Evolutionary conservation across 2,329 filamentous ascomycete genomes (phyloP).

Genomic region (Plectosphaerella sp.): DNA sequence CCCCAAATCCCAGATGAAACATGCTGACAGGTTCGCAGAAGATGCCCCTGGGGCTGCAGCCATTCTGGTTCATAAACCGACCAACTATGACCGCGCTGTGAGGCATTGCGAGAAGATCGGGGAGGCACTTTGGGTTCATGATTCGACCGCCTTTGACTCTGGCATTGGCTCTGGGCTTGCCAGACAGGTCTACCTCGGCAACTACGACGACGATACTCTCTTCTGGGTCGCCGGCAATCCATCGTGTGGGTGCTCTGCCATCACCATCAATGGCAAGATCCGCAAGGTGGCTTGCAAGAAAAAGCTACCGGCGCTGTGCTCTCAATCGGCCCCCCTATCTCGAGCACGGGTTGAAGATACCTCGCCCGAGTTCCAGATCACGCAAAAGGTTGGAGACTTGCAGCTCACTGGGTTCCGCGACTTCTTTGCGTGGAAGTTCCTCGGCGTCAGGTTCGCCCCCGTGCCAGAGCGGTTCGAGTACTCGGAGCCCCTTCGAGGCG

Average conservation of each 20-base stretch:
- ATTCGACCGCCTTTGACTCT: background rate
- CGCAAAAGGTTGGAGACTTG: background rate
- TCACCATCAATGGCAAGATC: background rate
- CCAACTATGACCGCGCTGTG: background rate
- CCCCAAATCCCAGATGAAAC: no score
- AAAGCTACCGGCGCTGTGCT: background rate
- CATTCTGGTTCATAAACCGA: background rate
- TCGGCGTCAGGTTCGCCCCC: background rate
- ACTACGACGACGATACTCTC: background rate
- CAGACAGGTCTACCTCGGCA: background rate
- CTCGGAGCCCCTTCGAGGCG: background rate
- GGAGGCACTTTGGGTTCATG: background rate
- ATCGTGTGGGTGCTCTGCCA: background rate
- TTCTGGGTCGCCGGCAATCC: background rate
- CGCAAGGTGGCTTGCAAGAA: background rate
- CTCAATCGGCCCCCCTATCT: background rate
- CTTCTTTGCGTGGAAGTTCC: conserved; percentile 2
- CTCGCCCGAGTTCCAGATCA: background rate
- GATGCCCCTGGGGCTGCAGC: background rate
- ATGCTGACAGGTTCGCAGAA: background rate
- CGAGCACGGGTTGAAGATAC: background rate
- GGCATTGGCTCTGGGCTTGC: background rate
- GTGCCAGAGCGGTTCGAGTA: background rate
- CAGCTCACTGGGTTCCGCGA: background rate
- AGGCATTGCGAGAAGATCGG: background rate